Percentiles rank a stretch among this genome's conserved stretches.
Conservation (phyloP, 805 yeast genomes). For the Wickerhamiella cacticola region DNA sequence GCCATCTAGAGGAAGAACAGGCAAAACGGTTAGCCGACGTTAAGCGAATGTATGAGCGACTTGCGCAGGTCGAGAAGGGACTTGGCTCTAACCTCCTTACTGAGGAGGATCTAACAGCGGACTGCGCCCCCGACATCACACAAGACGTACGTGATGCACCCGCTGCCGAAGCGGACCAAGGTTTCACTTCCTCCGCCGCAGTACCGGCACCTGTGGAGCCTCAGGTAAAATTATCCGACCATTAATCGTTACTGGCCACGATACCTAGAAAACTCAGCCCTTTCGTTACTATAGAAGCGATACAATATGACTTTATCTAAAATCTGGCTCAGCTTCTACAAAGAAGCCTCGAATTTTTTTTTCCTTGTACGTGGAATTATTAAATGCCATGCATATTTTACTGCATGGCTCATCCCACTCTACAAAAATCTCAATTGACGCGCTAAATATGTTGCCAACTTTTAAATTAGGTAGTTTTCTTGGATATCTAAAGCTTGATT, state of each 20-base stretch:
- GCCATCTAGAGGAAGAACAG: neutral
- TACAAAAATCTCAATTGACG: no score
- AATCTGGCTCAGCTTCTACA: no score
- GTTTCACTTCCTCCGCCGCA: neutral
- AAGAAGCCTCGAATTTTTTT: no score
- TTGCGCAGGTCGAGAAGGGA: neutral
- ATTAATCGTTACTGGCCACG: neutral
- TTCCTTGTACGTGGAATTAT: no score
- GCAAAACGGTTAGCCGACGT: slow-evolving; percentile 3
- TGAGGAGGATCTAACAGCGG: neutral
- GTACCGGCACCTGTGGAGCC: slow-evolving; percentile 2
- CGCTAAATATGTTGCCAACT: no score
- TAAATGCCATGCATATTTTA: no score
- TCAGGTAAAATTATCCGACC: neutral
- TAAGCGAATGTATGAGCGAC: neutral
- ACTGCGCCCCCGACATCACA: neutral
- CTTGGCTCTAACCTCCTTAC: neutral
- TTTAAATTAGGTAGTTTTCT: no score
- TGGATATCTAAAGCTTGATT: neutral
- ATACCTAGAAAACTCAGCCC: no score
- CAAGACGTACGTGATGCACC: neutral
- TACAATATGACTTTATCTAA: no score
- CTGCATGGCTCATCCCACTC: slow-evolving; percentile 3
- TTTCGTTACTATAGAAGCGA: no score
- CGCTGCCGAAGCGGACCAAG: neutral